Evolutionary conservation across 2,329 filamentous ascomycete genomes (phyloP).

Genomic region (Pestalotiopsis sp.): DNA sequence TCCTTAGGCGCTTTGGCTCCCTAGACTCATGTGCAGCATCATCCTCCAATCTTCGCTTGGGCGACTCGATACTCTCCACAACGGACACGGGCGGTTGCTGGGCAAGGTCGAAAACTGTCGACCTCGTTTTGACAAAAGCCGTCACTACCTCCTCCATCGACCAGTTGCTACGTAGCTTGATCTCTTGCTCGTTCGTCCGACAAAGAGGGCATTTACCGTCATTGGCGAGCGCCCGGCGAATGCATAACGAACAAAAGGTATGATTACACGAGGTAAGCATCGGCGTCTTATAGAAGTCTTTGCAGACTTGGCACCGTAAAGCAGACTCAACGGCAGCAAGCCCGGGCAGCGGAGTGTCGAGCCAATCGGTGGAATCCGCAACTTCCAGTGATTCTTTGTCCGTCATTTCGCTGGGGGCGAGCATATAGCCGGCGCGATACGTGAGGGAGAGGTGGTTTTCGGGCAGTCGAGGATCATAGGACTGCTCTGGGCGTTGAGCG

Average conservation of each 20-base stretch:
- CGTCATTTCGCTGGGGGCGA: background rate
- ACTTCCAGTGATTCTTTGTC: constrained; percentile 41
- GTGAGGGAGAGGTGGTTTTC: background rate
- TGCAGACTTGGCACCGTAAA: constrained; percentile 94
- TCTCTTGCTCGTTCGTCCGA: constrained; percentile 76
- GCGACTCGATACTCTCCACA: constrained; percentile 25
- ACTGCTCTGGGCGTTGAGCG: background rate
- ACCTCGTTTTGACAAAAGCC: constrained; percentile 70
- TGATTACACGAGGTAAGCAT: constrained; percentile 95
- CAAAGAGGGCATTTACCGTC: constrained; percentile 91
- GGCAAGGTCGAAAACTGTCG: constrained; percentile 67
- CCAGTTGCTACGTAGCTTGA: constrained; percentile 83
- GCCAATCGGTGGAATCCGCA: constrained; percentile 85
- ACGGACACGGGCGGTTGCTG: constrained; percentile 40
- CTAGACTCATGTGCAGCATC: constrained; percentile 32
- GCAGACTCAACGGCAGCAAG: constrained; percentile 79
- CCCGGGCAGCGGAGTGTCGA: constrained; percentile 67
- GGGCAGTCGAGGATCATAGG: too few relatives aligned
- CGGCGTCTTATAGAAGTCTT: constrained; percentile 93
- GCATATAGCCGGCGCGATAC: background rate
- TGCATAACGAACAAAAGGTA: constrained; percentile 96
- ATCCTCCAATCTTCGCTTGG: constrained; percentile 57
- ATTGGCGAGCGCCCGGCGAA: constrained; percentile 79
- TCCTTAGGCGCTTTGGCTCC: constrained; percentile 52
- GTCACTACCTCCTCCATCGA: constrained; percentile 84